phyloP scores from a whole-genome alignment of 1,284 basidiomycete genomes.

The Neonothopanus nambi region DNA sequence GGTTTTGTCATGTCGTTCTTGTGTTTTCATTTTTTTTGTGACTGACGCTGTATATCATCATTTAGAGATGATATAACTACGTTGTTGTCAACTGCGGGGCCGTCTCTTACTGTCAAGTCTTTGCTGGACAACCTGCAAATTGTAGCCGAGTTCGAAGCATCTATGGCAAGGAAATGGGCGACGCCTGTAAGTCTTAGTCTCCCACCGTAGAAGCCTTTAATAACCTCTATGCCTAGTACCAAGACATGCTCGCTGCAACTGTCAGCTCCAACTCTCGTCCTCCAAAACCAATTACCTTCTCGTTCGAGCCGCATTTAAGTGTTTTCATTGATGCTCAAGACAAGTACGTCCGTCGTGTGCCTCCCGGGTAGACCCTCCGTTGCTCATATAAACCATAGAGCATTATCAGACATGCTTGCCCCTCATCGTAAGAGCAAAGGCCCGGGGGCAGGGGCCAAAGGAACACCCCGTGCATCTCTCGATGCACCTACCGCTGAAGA shows the following conservation, averaged over 20 bases:
- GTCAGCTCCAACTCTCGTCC: conserved; percentile 48
- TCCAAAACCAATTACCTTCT: conserved; percentile 73
- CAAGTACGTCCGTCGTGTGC: conserved; percentile 58
- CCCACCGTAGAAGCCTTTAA: conserved; percentile 5
- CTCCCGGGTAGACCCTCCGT: neutral
- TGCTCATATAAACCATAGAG: conserved; percentile 40
- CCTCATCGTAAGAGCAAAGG: conserved; percentile 65
- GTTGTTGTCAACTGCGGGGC: conserved; percentile 66
- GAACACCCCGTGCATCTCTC: conserved; percentile 58
- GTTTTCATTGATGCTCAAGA: conserved; percentile 97
- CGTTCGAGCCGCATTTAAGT: conserved; percentile 90
- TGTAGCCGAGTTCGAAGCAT: conserved; percentile 83
- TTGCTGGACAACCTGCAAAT: conserved; percentile 85
- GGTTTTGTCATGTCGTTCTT: neutral
- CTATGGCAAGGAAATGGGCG: conserved; percentile 78
- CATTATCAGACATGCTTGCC: conserved; percentile 79
- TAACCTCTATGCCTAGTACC: conserved; percentile 43
- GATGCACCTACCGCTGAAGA: conserved; percentile 49
- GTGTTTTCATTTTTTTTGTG: neutral
- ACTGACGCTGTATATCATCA: neutral
- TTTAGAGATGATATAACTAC: conserved; percentile 69
- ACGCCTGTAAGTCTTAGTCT: conserved; percentile 57
- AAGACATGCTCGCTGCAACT: conserved; percentile 59
- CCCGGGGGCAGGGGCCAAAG: no score
- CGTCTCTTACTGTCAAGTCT: conserved; percentile 73